Conservation (phyloP, 1,284 basidiomycete genomes). For the Pseudozyma sp. region DNA sequence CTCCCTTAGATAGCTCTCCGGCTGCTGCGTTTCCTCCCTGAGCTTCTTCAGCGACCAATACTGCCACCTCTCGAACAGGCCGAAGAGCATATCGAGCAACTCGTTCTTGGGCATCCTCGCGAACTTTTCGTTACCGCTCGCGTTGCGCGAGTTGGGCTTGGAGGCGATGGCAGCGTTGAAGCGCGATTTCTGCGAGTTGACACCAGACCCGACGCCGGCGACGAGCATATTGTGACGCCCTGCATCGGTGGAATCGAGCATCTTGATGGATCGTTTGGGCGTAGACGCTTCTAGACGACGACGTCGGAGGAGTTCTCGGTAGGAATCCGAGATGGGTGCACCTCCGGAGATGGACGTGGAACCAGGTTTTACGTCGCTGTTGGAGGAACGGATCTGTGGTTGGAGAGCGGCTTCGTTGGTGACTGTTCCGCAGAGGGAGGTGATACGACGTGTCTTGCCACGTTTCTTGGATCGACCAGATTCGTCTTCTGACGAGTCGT, state of each 20-base stretch:
- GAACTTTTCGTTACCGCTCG: constrained; percentile 75
- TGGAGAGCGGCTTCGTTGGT: constrained; percentile 65
- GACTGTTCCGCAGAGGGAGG: constrained; percentile 57
- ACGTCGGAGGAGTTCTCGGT: constrained; percentile 70
- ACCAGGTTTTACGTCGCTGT: constrained; percentile 31
- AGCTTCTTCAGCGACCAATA: constrained; percentile 86
- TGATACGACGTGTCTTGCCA: constrained; percentile 33
- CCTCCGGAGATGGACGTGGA: constrained; percentile 40
- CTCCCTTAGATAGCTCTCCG: constrained; percentile 89
- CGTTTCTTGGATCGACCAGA: constrained; percentile 24
- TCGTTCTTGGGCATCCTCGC: constrained; percentile 89
- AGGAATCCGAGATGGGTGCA: constrained; percentile 67
- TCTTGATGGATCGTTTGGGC: constrained; percentile 70
- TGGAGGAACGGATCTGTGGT: constrained; percentile 48
- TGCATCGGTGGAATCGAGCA: constrained; percentile 69
- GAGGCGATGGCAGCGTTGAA: constrained; percentile 44
- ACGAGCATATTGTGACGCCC: constrained; percentile 69
- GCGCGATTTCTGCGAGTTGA: constrained; percentile 34
- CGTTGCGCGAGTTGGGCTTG: constrained; percentile 15
- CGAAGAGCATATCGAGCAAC: constrained; percentile 85
- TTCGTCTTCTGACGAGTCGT: constrained; percentile 20
- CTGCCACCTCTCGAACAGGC: constrained; percentile 80
- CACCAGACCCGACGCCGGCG: constrained; percentile 58
- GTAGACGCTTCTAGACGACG: constrained; percentile 69
- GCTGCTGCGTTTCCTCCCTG: constrained; percentile 86